Percentiles rank a stretch among this genome's conserved stretches.
Conservation (phyloP, 805 yeast genomes). For the Sugiyamaella americana region DNA sequence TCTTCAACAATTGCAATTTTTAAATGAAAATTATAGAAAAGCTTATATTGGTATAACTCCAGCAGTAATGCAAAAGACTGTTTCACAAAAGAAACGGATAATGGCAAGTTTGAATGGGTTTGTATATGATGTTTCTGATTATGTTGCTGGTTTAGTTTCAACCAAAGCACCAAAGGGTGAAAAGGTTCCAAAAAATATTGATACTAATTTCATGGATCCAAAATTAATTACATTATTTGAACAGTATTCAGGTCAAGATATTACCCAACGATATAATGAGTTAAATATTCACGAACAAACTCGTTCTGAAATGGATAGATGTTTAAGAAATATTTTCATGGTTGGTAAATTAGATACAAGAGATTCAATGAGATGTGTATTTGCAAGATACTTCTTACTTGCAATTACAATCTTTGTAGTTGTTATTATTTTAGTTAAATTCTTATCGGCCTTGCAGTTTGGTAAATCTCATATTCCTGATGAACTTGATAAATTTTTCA, state of each 20-base stretch:
- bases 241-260: conserved; percentile 33
- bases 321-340: conserved; percentile 36
- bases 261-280: conserved; percentile 26
- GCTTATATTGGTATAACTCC: conserved; percentile 36
- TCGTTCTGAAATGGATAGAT: conserved; percentile 28
- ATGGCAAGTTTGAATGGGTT: conserved; percentile 34
- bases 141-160: conserved; percentile 32
- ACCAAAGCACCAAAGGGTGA: conserved; percentile 28
- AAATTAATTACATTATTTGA: conserved; percentile 31
- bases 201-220: conserved; percentile 30
- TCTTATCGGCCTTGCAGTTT: conserved; percentile 38
- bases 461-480: conserved; percentile 32
- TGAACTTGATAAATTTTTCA: conserved; percentile 35
- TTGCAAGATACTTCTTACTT: conserved; percentile 39
- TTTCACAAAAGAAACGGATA: conserved; percentile 19
- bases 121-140: conserved; percentile 36
- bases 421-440: conserved; percentile 32
- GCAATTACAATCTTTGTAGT: conserved; percentile 37
- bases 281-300: conserved; percentile 24
- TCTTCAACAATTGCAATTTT: conserved; percentile 32
- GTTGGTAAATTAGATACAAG: conserved; percentile 37
- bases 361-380: conserved; percentile 34
- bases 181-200: conserved; percentile 21
- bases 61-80: conserved; percentile 25
- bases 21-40: conserved; percentile 32